Conservation (phyloP, 257 asterid genomes). For the Solanum infundibuliforme region DNA sequence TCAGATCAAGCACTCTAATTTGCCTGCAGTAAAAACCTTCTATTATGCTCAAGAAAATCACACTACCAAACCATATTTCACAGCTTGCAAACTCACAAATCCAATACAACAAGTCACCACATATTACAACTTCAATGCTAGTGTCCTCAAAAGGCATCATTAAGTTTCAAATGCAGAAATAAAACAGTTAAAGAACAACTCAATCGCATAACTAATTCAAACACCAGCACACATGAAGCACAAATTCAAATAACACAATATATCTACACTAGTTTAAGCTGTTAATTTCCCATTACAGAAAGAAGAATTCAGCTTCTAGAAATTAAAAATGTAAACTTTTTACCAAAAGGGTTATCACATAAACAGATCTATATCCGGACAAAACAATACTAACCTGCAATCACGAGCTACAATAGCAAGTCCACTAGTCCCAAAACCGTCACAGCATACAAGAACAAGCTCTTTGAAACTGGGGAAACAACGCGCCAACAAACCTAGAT, state of each 20-base stretch:
- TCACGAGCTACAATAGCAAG: slow-evolving; percentile 33
- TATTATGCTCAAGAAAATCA: not conserved
- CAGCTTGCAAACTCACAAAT: not conserved
- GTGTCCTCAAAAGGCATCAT: not conserved
- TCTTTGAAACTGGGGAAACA: slow-evolving; percentile 26
- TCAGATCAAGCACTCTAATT: slow-evolving; percentile 38
- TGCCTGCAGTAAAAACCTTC: slow-evolving; percentile 25
- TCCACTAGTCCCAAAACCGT: slow-evolving; percentile 39
- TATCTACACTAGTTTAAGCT: not conserved
- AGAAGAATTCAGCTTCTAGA: not conserved
- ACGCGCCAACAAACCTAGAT: slow-evolving; percentile 21
- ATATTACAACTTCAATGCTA: not conserved
- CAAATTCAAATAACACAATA: not conserved
- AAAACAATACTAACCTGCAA: slow-evolving; percentile 32
- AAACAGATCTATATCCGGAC: slow-evolving; percentile 5
- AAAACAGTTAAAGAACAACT: not conserved
- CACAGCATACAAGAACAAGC: slow-evolving; percentile 39
- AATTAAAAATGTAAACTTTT: not conserved
- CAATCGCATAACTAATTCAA: not conserved
- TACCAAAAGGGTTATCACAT: not conserved
- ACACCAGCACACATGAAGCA: not conserved
- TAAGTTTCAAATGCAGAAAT: not conserved
- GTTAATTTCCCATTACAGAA: not conserved
- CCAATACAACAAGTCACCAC: not conserved
- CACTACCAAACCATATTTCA: not conserved